phyloP scores from a whole-genome alignment of 306 rosid genomes.

The Glycine latifolia region DNA sequence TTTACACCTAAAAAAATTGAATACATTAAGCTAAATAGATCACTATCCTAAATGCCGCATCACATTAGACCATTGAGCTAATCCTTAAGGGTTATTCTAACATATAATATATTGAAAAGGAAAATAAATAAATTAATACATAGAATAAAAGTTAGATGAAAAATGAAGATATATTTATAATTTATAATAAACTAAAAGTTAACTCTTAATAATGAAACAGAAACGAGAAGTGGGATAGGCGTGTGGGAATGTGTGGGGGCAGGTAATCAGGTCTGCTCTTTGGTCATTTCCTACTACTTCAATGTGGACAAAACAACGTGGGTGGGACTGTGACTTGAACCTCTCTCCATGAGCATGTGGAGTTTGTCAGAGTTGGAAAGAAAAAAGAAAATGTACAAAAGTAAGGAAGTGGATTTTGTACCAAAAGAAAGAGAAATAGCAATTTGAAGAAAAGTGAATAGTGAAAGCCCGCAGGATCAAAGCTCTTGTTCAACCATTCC shows the following conservation, averaged over 20 bases:
- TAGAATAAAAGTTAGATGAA: too few relatives aligned
- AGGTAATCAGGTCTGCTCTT: slow-evolving; percentile 42
- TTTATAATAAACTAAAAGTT: background rate
- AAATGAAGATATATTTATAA: too few relatives aligned
- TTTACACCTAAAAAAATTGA: too few relatives aligned
- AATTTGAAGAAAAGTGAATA: slow-evolving; percentile 5
- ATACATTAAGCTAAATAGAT: too few relatives aligned
- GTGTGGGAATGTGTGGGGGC: slow-evolving; percentile 37
- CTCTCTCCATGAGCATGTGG: slow-evolving; percentile 68
- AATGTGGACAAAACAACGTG: slow-evolving; percentile 79
- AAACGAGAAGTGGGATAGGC: slow-evolving; percentile 40
- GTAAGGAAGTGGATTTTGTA: slow-evolving; percentile 53
- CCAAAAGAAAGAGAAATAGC: slow-evolving; percentile 24
- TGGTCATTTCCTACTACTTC: slow-evolving; percentile 52
- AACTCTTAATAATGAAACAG: slow-evolving; percentile 36
- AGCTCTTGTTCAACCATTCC: slow-evolving; percentile 34
- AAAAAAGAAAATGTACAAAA: slow-evolving; percentile 25
- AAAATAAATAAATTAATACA: too few relatives aligned
- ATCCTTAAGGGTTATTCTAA: too few relatives aligned
- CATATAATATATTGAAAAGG: too few relatives aligned
- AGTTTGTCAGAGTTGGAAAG: slow-evolving; percentile 63
- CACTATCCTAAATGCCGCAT: too few relatives aligned
- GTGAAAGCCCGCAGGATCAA: slow-evolving; percentile 51
- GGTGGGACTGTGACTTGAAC: slow-evolving; percentile 59
- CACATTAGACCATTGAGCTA: too few relatives aligned